Evolutionary conservation across 768 basidiomycete species (phyloP).

Genomic region (Kwoniella bestiolae): DNA sequence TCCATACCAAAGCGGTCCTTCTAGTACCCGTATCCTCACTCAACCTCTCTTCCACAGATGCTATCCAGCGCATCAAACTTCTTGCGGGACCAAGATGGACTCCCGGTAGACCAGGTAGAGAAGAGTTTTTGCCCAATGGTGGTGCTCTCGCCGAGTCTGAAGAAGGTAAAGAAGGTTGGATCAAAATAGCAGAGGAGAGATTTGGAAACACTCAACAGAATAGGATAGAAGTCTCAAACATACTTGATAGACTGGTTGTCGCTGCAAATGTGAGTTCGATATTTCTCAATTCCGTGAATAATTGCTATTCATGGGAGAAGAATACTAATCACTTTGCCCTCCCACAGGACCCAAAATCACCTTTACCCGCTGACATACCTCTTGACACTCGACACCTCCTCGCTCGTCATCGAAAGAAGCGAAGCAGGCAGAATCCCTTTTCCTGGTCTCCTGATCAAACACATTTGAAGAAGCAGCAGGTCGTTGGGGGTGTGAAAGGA

Average conservation of each 20-base stretch:
- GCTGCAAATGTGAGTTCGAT: constrained; percentile 76
- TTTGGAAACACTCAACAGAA: constrained; percentile 84
- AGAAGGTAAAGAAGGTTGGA: constrained; percentile 68
- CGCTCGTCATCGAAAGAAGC: constrained; percentile 72
- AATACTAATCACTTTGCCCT: no score
- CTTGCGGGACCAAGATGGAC: constrained; percentile 89
- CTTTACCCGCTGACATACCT: constrained; percentile 63
- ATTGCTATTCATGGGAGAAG: no score
- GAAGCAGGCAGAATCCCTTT: constrained; percentile 55
- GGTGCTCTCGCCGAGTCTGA: constrained; percentile 1
- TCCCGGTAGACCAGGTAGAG: constrained; percentile 57
- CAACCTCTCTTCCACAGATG: constrained; percentile 67
- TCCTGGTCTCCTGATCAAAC: constrained; percentile 56
- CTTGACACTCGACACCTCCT: constrained; percentile 80
- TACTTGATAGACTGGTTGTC: constrained; percentile 73
- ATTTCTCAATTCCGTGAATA: no score
- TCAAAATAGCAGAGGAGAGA: constrained; percentile 89
- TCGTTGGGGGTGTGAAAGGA: constrained; percentile 68
- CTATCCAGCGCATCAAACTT: constrained; percentile 82
- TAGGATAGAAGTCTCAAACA: constrained; percentile 90
- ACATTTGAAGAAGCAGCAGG: constrained; percentile 60
- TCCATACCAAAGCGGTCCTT: constrained; percentile 71
- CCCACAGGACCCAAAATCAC: constrained; percentile 40
- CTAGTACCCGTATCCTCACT: constrained; percentile 76
- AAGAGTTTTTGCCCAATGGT: constrained; percentile 20